A percentile compares a stretch with the other conserved stretches of the same genome.
Conservation (phyloP, 257 asterid species). For the Paraleonurus japonicus region DNA sequence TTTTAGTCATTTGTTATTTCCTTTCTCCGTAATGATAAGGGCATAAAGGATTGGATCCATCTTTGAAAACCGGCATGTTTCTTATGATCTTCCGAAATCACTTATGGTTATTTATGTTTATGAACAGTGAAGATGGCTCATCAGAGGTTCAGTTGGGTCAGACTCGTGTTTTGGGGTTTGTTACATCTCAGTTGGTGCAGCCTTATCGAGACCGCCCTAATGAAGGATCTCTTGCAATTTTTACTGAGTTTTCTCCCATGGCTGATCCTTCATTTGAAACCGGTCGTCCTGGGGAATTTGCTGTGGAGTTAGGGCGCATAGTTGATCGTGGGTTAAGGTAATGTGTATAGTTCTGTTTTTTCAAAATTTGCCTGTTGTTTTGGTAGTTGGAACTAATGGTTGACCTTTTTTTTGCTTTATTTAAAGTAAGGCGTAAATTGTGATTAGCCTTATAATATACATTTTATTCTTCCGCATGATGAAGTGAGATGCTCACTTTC, state of each 20-base stretch:
- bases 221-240: constrained; percentile 83
- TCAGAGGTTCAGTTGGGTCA: constrained; percentile 93
- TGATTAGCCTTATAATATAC: not conserved
- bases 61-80: not conserved
- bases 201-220: constrained; percentile 91
- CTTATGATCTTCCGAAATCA: not conserved
- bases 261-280: constrained; percentile 95
- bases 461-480: not conserved
- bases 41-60: not conserved
- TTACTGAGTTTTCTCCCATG: constrained; percentile 96
- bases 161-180: constrained; percentile 87
- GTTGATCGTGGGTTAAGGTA: constrained; percentile 97
- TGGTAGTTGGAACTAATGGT: constrained; percentile 1
- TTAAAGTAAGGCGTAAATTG: constrained; percentile 18
- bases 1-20: not conserved
- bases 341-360: not conserved
- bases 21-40: not conserved
- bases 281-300: constrained; percentile 90
- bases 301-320: constrained; percentile 92
- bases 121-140: constrained; percentile 90
- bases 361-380: not conserved
- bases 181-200: constrained; percentile 80
- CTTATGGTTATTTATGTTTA: not conserved
- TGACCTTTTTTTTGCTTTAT: not conserved
- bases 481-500: not conserved